Evolutionary conservation across 2,329 filamentous ascomycete species (phyloP).

Genomic region (Fusarium devonianum): DNA sequence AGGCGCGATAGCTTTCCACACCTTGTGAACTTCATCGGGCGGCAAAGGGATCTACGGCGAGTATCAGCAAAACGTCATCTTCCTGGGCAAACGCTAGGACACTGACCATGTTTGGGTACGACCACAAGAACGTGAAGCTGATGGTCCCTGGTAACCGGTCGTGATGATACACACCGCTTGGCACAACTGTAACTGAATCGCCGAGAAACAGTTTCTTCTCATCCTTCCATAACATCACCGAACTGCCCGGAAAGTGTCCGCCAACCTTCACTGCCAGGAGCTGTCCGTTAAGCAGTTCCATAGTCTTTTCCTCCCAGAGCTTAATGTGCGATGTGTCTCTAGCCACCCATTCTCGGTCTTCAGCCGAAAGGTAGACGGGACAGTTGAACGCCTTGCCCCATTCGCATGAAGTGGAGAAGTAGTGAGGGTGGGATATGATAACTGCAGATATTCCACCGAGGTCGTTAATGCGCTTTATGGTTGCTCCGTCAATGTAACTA

Average conservation of each 20-base stretch:
- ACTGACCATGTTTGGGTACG: not conserved
- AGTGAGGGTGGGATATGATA: not conserved
- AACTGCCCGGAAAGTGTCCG: not conserved
- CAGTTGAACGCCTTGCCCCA: not conserved
- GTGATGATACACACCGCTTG: not conserved
- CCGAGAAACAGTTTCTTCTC: not conserved
- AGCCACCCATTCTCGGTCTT: not conserved
- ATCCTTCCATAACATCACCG: not conserved
- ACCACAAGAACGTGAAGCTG: not conserved
- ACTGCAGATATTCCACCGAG: not conserved
- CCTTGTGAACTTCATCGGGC: not conserved
- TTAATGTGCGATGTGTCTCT: not conserved
- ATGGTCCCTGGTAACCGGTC: not conserved
- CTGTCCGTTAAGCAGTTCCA: not conserved
- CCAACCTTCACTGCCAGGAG: not conserved
- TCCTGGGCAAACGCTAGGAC: too few species aligned
- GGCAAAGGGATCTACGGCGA: not conserved
- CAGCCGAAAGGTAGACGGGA: not conserved
- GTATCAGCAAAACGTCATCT: not conserved
- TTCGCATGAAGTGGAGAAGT: not conserved
- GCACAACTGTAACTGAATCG: not conserved
- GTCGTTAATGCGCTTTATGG: not conserved
- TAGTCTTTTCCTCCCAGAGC: not conserved
- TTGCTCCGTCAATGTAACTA: not conserved
- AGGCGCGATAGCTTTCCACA: not conserved